Evolutionary conservation across 2,329 filamentous ascomycete species (phyloP).

Genomic region (Colletotrichum destructivum): DNA sequence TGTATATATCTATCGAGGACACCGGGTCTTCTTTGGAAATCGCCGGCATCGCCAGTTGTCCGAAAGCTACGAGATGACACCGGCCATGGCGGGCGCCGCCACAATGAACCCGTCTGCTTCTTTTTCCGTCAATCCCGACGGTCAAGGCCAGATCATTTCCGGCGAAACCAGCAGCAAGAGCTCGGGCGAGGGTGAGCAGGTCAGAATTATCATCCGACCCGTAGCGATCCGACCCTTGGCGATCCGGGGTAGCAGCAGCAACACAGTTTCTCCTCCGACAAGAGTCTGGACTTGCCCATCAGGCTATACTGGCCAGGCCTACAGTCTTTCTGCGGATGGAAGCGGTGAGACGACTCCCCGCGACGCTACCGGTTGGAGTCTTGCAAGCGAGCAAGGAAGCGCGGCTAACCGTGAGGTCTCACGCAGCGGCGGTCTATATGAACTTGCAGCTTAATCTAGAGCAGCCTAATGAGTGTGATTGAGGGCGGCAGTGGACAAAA

Average conservation of each 20-base stretch:
- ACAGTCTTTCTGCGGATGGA: conserved; percentile 48
- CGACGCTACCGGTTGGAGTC: conserved; percentile 49
- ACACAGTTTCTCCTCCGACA: conserved; percentile 28
- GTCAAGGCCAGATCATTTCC: conserved; percentile 4
- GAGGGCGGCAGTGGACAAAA: not conserved
- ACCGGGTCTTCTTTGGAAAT: conserved; percentile 20
- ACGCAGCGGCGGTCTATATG: not conserved
- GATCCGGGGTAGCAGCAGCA: conserved; percentile 26
- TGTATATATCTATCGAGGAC: conserved; percentile 44
- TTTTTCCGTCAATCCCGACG: not conserved
- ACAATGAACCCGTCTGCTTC: conserved; percentile 1
- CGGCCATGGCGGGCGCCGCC: conserved; percentile 6
- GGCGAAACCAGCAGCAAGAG: conserved; percentile 32
- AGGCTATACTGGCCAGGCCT: conserved; percentile 45
- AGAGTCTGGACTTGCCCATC: conserved; percentile 50
- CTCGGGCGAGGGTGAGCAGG: conserved; percentile 45
- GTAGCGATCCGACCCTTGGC: conserved; percentile 33
- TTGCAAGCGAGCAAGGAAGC: conserved; percentile 48
- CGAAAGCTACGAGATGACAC: conserved; percentile 42
- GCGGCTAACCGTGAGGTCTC: conserved; percentile 9
- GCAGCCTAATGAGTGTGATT: not conserved
- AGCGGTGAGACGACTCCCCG: conserved; percentile 44
- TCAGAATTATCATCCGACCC: conserved; percentile 52
- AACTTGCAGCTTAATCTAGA: not conserved
- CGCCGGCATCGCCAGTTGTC: conserved; percentile 35